Evolutionary conservation across 2,329 filamentous ascomycete species (phyloP), one percentile per base, ranked within the genome.

Genomic region (Fusarium incarnatum): DNA sequence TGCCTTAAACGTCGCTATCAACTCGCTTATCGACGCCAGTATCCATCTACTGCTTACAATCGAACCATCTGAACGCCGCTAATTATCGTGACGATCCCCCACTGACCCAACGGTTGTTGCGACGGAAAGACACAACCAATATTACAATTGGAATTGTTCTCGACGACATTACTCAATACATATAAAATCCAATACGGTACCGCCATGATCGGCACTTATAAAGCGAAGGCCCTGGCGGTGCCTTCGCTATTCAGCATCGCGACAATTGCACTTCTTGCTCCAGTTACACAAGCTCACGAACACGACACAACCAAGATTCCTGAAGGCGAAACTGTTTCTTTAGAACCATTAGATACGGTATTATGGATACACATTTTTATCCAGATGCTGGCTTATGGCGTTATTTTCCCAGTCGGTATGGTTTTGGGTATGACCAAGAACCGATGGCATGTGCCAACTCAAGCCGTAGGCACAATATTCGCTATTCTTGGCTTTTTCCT

Each of bases 401-500:
- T 99, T 73, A 88, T 98, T 63, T 98, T 97, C 77, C 96, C 96
- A 13, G 86, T 93, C 18, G 96, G 96, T 74, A 98, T 99, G 95
- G 94, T 98, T 44, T 84, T 98, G 20, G 95, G 95, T 63, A 94
- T 99, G 63, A 89, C 92, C 71, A 94, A 93, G 67, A 97, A 91
- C 65, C 89, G 93, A 81, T 98, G 94, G 93, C 96, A 99, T 82
- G 95, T 98, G 54, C 95, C 96, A 9, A 84, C 94, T 6, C 96
- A 99, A 80, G 86, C 91, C 28, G 77, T 92, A 56, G 93, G 91
- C 69, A 91, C 92, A 25, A 81, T 88, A 27, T 85, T 98, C 70
- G 93, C 94, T 5, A 85, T 97, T 23, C 79, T 94, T 58, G 95
- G 93, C 71, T 98, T 96, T 83, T 94, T 96, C 79, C 88, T 99